A percentile compares a stretch with the other conserved stretches of the same genome.
Conservation (phyloP, 306 rosid species). For the Calophaca sinica region DNA sequence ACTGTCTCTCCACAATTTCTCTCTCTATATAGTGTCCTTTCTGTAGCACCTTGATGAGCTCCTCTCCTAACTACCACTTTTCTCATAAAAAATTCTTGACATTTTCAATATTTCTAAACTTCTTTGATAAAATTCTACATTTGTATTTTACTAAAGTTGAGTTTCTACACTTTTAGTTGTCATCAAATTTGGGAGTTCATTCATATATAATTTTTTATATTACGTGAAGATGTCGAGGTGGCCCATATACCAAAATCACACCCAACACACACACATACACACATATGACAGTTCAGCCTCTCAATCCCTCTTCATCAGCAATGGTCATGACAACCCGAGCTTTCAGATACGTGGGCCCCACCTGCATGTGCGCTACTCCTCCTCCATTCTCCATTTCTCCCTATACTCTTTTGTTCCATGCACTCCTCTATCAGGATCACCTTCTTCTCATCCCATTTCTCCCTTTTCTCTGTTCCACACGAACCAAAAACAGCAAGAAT, state of each 20-base stretch:
- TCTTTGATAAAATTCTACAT: too few relatives aligned
- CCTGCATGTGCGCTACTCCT: slow-evolving; percentile 54
- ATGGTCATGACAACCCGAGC: slow-evolving; percentile 45
- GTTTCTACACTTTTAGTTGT: too few relatives aligned
- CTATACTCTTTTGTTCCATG: neutral
- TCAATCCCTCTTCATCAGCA: slow-evolving; percentile 22
- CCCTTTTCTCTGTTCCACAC: neutral
- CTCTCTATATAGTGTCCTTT: too few relatives aligned
- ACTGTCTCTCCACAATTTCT: too few relatives aligned
- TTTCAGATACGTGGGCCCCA: slow-evolving; percentile 52
- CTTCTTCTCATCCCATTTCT: too few relatives aligned
- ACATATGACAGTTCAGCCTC: slow-evolving; percentile 39
- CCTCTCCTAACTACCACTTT: too few relatives aligned
- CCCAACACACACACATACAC: neutral
- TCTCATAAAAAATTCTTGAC: too few relatives aligned
- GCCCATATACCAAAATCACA: slow-evolving; percentile 30
- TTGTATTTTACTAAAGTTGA: too few relatives aligned
- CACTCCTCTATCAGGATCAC: neutral
- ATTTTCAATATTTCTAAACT: too few relatives aligned
- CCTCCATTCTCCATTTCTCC: neutral
- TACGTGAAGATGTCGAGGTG: slow-evolving; percentile 19
- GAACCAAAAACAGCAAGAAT: neutral
- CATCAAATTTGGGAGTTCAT: too few relatives aligned
- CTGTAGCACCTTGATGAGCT: too few relatives aligned
- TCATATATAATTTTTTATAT: neutral